Evolutionary conservation across 306 rosid genomes (phyloP).

Genomic region (Abrus precatorius): DNA sequence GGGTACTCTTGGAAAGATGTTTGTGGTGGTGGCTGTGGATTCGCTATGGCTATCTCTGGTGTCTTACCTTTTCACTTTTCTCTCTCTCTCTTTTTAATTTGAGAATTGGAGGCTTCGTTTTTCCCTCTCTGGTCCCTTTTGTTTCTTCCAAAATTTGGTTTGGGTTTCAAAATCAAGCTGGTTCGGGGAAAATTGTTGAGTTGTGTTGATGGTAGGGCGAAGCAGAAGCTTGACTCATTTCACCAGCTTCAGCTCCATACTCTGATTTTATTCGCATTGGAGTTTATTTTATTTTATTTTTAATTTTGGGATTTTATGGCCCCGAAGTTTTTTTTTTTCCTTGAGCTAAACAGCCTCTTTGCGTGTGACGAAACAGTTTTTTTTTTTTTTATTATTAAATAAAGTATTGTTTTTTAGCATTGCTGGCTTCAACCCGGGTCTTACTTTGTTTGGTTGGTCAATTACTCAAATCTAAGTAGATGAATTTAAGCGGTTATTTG

Average conservation of each 20-base stretch:
- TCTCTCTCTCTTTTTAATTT: neutral
- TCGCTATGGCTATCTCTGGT: conserved; percentile 95
- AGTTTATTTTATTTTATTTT: too few relatives aligned
- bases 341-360: neutral
- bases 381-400: neutral
- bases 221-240: neutral
- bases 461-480: neutral
- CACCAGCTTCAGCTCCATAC: neutral
- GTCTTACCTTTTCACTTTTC: conserved; percentile 2
- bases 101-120: neutral
- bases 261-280: neutral
- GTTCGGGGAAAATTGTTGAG: neutral
- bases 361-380: neutral
- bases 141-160: neutral
- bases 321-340: neutral
- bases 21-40: conserved; percentile 96
- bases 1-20: conserved; percentile 71
- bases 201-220: neutral
- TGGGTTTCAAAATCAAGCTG: conserved; percentile 9
- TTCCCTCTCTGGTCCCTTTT: neutral
- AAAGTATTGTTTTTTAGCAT: conserved; percentile 1
- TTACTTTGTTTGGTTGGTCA: neutral
- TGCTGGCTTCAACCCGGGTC: neutral
- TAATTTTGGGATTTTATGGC: too few relatives aligned
- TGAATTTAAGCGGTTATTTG: neutral